These are phyloP conservation scores for Cyclostephanos tholiformis DNA, from an alignment of 108 stramenopile genomes.

Conservation along the genomic window DNA sequence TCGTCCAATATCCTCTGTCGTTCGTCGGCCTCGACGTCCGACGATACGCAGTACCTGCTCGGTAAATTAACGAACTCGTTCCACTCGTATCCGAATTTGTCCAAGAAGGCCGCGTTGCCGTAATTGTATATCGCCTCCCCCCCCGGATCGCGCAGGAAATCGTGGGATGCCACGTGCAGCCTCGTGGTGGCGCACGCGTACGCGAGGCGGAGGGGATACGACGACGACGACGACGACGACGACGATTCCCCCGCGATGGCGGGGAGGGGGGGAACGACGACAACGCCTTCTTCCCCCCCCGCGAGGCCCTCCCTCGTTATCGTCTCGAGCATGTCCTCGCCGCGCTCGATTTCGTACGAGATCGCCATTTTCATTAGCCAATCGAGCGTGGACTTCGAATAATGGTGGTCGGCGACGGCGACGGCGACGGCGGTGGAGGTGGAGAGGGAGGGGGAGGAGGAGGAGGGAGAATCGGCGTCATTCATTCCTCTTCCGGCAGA, in stretches of 20 bases:
- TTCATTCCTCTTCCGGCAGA: too few species aligned
- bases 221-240: not conserved
- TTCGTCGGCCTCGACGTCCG: constrained; percentile 36
- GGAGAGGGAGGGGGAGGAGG: too few species aligned
- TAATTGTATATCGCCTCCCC: constrained; percentile 43
- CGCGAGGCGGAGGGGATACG: constrained; percentile 24
- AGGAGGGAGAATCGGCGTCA: too few species aligned
- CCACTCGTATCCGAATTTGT: constrained; percentile 47
- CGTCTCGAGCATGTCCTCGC: constrained; percentile 38
- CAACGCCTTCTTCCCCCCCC: too few species aligned
- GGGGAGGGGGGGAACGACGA: too few species aligned
- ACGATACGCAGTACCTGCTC: constrained; percentile 42
- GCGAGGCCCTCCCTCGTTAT: constrained; percentile 27
- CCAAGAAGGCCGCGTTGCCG: constrained; percentile 43
- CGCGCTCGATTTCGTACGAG: constrained; percentile 45
- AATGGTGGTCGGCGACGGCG: constrained; percentile 15
- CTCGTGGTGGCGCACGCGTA: constrained; percentile 18
- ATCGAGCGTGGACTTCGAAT: constrained; percentile 22
- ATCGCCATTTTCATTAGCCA: constrained; percentile 48
- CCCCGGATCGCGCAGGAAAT: constrained; percentile 43
- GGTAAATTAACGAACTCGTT: constrained; percentile 44
- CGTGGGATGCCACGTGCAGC: constrained; percentile 50
- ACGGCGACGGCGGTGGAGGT: not conserved
- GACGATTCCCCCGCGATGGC: not conserved
- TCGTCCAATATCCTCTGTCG: constrained; percentile 39